These are phyloP conservation scores for Tulasnella sp. DNA, from an alignment of 768 basidiomycete genomes.

Conservation along the genomic window DNA sequence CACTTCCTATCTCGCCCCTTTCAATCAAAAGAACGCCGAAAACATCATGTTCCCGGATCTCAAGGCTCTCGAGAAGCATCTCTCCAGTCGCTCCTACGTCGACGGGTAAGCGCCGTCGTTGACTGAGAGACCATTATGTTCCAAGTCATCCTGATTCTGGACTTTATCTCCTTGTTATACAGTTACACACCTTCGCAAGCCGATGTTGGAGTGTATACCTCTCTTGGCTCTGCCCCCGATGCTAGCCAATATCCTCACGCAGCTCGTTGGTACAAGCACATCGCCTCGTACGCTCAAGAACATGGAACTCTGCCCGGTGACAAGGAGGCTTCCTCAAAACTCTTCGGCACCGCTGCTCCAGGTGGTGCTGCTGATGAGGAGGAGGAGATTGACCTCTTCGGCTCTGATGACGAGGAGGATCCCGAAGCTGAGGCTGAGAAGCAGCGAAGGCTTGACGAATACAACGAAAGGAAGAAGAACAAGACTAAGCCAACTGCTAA, in stretches of 20 bases:
- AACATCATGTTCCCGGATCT: conserved; percentile 28
- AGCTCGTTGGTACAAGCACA: conserved; percentile 91
- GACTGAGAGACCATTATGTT: background rate
- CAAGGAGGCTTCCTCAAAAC: conserved; percentile 69
- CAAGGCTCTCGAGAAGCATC: conserved; percentile 71
- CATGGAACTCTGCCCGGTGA: conserved; percentile 73
- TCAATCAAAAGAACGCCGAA: background rate
- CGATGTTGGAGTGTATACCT: conserved; percentile 86
- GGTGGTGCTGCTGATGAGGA: conserved; percentile 32
- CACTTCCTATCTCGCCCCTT: background rate
- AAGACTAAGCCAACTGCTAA: conserved; percentile 87
- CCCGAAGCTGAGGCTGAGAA: conserved; percentile 87
- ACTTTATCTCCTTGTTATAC: conserved; percentile 18
- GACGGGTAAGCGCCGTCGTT: conserved; percentile 62
- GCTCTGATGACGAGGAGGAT: conserved; percentile 73
- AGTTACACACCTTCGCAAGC: conserved; percentile 92
- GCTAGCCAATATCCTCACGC: conserved; percentile 61
- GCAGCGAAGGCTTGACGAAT: conserved; percentile 37
- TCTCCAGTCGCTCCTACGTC: conserved; percentile 78
- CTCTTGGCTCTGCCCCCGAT: conserved; percentile 58
- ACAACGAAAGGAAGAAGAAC: conserved; percentile 85
- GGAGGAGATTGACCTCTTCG: conserved; percentile 84
- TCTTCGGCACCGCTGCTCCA: conserved; percentile 46
- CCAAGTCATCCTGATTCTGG: conserved; percentile 2
- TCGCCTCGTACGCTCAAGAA: conserved; percentile 76